Percentiles rank a stretch among this genome's conserved stretches.
Conservation (phyloP, 73 alveolate species). For the Paramecium biaurelia region DNA sequence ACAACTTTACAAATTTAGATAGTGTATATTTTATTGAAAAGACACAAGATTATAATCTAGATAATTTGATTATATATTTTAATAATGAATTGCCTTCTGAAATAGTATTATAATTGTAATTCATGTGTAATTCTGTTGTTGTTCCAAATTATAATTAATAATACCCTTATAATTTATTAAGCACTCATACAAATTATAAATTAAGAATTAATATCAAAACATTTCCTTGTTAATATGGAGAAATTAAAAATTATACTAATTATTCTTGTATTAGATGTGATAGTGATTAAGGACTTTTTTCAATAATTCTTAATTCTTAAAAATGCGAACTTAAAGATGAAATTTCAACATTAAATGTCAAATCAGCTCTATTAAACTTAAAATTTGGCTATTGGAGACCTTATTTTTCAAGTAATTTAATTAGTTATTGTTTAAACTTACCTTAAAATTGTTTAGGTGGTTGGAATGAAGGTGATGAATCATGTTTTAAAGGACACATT, state of each 20-base stretch:
- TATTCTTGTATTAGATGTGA: not conserved
- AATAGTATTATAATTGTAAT: not conserved
- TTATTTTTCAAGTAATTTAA: not conserved
- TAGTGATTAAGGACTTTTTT: not conserved
- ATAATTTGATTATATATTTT: not conserved
- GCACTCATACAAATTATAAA: not conserved
- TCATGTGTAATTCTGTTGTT: not conserved
- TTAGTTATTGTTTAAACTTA: not conserved
- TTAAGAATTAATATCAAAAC: not conserved
- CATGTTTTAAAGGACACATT: constrained; percentile 3
- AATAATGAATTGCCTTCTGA: not conserved
- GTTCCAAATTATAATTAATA: not conserved
- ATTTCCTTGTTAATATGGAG: not conserved
- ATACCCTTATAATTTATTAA: not conserved
- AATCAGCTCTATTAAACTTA: constrained; percentile 4
- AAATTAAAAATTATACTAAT: not conserved
- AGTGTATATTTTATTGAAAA: not conserved
- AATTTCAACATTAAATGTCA: not conserved
- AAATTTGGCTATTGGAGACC: constrained; percentile 54
- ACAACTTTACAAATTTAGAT: not conserved
- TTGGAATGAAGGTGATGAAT: not conserved
- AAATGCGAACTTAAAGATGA: not conserved
- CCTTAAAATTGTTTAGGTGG: constrained; percentile 43
- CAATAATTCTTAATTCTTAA: not conserved
- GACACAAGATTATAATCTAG: not conserved